Base-by-base conservation (phyloP, 179 eudicot genomes). In the Spergularia azorica region DNA sequence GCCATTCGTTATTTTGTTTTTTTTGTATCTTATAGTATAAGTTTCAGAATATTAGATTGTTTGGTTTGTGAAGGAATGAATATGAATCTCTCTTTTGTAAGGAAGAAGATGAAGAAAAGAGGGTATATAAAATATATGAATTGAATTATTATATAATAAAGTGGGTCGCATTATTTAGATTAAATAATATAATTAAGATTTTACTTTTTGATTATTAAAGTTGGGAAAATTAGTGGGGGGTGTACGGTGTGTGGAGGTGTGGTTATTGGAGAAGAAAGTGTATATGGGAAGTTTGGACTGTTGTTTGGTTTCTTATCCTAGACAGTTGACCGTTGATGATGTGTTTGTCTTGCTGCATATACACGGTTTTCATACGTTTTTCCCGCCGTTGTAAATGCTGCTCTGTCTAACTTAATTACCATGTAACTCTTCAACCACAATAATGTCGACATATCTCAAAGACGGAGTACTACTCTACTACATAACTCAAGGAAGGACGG, bases 1-100 rank as follows among this genome's bases (percentile, higher is more conserved):
- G 64, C 82, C 76, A 63, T 72, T 57, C 21, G 21, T 21, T 21
- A 21, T 61, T 76, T 18, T 50, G 5, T 17, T 6, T 10, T 17
- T 67, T 67, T 17, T 1, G 32, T 26, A 26, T 26, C 32, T 26
- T 26, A 26, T 26, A 26, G 32, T 26, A 26, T 1, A 26, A 32
- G n/a, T 26, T 32, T 4, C 8, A 38, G 69, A 64, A 32, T 13
- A 18, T 36, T 17, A 9, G n/a, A 38, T 54, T 54, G 58, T 7
- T 64, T 38, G 15, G 13, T 41, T 36, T 12, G 18, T 5, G 43
- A 64, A 64, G 69, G 1, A 39, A 64, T 43, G 58, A 54, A 10
- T 54, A 3, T 54, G 32, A 26, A 26, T 26, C 32, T 26, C 32
- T 10, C 16, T 10, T 54, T 10, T 54, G 58, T 54, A 10, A 54